Base-by-base conservation (phyloP, 139 green algal genomes). In the Desmodesmus armatus region DNA sequence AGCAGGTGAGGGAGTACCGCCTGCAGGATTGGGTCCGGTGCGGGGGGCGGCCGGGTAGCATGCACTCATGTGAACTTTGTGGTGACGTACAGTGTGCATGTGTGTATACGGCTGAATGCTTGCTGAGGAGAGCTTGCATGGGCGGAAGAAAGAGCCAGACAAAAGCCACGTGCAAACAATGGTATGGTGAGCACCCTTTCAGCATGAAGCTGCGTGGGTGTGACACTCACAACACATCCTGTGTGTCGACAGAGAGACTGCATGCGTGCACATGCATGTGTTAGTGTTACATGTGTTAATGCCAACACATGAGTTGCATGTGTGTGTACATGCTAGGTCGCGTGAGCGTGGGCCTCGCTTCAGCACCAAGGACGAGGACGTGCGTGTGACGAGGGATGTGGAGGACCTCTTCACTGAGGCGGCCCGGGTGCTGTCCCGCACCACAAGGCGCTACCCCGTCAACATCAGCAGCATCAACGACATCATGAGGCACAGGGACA, bases 381-480 rank as follows among this genome's bases (percentile, higher is more conserved):
- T 79, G 29, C 47, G 44, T 5, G 31, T 85, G 15, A 27, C 51
- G 5, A 53, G 47, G 23, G 21, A 62, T 29, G 79, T 49, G 23
- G 47, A 63, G 21, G 27, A 33, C 25, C 27, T 71, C 0, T 85
- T 85, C 19, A 58, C 40, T 21, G 80, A 78, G 19, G 66, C 80
- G 11, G 66, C 72, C 3, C n/a, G 62, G n/a, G 51, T 44, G 41
- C 47, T 85, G 25, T 53, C 76, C 4, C 76, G 76, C 55, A 47
- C 19, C 5, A 65, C n/a, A 15, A 40, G 63, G 21, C 80, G 80
- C 44, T 69, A 72, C 47, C 80, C 80, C 5, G 60, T 85, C 65
- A 85, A 85, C 51, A 78, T 85, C 66, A 79, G 66, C 35, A 39
- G 19, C 80, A 19, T 85, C 29, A 85, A 85, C 13, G 80, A 85